Evolutionary conservation across 805 yeast species (phyloP).

Genomic region (Candida alai): DNA sequence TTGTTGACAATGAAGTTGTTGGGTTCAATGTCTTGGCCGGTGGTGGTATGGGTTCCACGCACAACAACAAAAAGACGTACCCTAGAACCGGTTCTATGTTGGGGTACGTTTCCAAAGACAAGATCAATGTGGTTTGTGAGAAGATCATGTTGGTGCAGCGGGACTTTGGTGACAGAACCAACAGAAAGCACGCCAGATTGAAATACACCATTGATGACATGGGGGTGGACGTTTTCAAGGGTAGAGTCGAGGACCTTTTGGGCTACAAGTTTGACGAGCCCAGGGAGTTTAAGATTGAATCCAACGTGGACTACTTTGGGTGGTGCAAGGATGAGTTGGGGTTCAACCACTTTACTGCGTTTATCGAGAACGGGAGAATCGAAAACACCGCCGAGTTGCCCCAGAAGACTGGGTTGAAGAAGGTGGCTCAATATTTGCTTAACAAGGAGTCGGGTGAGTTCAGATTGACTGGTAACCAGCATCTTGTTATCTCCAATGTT

Average conservation of each 20-base stretch:
- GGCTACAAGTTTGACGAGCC: constrained; percentile 73
- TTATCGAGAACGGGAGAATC: constrained; percentile 94
- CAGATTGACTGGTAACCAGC: constrained; percentile 95
- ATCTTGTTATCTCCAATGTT: constrained; percentile 71
- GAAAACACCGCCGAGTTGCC: constrained; percentile 89
- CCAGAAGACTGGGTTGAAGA: constrained; percentile 81
- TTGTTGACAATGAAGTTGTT: constrained; percentile 57
- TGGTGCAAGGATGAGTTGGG: constrained; percentile 88
- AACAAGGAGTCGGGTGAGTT: constrained; percentile 69
- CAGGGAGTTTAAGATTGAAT: constrained; percentile 69
- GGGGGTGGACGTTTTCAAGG: constrained; percentile 81
- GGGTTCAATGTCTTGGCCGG: constrained; percentile 92
- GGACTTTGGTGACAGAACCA: constrained; percentile 90
- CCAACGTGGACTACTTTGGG: constrained; percentile 89
- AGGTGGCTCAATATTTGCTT: constrained; percentile 68
- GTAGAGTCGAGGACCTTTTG: constrained; percentile 77
- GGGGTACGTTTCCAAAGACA: constrained; percentile 68
- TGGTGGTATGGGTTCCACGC: constrained; percentile 99
- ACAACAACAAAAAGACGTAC: constrained; percentile 92
- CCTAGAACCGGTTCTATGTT: constrained; percentile 90
- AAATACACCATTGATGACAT: constrained; percentile 94
- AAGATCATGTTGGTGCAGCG: constrained; percentile 92
- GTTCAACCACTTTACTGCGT: constrained; percentile 85
- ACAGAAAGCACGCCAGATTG: constrained; percentile 96
- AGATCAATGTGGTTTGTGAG: constrained; percentile 77